Evolutionary conservation across 2,329 filamentous ascomycete genomes (phyloP).

Genomic region (Calonectria pseudoreteaudii): DNA sequence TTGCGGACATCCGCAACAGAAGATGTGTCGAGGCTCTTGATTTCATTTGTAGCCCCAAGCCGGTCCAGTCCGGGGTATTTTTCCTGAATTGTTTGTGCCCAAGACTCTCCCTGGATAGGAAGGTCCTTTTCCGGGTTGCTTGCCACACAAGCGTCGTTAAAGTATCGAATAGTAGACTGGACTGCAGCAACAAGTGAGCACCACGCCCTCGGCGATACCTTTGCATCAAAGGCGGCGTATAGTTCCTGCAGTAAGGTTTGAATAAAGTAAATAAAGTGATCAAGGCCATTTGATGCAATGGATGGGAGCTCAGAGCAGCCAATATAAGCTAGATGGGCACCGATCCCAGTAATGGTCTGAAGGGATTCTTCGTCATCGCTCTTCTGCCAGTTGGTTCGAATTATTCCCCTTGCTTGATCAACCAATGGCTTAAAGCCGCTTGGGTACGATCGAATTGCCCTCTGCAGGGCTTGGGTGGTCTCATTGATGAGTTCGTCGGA

Average conservation of each 20-base stretch:
- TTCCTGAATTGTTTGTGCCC: constrained; percentile 41
- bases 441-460: constrained; percentile 51
- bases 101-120: constrained; percentile 33
- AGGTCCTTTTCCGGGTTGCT: constrained; percentile 35
- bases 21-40: constrained; percentile 2
- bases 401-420: constrained; percentile 39
- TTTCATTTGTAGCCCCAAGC: constrained; percentile 18
- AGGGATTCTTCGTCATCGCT: constrained; percentile 34
- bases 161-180: constrained; percentile 50
- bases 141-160: constrained; percentile 55
- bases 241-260: constrained; percentile 51
- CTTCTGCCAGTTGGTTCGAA: constrained; percentile 40
- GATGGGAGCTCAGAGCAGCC: constrained; percentile 58
- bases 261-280: constrained; percentile 55
- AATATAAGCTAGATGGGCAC: constrained; percentile 60
- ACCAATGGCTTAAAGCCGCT: constrained; percentile 51
- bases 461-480: constrained; percentile 54
- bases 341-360: constrained; percentile 49
- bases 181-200: constrained; percentile 53
- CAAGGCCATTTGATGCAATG: constrained; percentile 42
- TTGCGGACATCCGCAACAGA: constrained; percentile 44
- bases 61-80: constrained; percentile 45
- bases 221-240: constrained; percentile 48
- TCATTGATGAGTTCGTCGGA: constrained; percentile 56
- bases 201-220: constrained; percentile 49